Evolutionary conservation across 2,329 filamentous ascomycete species (phyloP).

Genomic region (Penicillium glabrum): DNA sequence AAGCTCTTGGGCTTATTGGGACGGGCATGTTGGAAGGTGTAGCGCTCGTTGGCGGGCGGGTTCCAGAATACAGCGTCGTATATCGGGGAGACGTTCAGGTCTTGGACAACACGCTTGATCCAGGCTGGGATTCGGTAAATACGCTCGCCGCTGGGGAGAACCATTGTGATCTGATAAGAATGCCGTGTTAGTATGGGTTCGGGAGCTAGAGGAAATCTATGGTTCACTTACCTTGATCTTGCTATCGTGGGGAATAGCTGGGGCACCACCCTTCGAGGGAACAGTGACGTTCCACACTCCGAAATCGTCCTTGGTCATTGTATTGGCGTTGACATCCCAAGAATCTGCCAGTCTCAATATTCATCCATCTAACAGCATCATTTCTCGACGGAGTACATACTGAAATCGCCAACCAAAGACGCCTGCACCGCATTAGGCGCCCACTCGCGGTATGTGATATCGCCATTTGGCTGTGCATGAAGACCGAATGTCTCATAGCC

Average conservation of each 20-base stretch:
- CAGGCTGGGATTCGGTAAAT: conserved; percentile 90
- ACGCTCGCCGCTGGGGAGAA: conserved; percentile 73
- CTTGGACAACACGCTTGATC: conserved; percentile 97
- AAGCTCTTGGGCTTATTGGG: conserved; percentile 81
- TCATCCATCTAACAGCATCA: conserved; percentile 2
- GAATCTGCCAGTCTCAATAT: conserved; percentile 59
- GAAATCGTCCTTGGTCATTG: conserved; percentile 82
- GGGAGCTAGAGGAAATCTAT: background rate
- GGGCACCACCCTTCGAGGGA: conserved; percentile 69
- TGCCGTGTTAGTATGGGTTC: background rate
- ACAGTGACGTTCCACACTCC: conserved; percentile 84
- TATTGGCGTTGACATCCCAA: conserved; percentile 80
- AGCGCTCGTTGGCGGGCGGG: conserved; percentile 72
- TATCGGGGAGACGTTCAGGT: conserved; percentile 80
- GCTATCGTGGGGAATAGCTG: conserved; percentile 86
- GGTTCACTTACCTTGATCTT: conserved; percentile 76
- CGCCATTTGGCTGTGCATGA: conserved; percentile 75
- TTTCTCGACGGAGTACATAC: conserved; percentile 50
- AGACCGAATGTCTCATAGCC: conserved; percentile 86
- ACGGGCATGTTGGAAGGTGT: conserved; percentile 78
- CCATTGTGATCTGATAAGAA: conserved; percentile 70
- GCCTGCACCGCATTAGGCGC: conserved; percentile 85
- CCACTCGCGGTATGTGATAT: conserved; percentile 93
- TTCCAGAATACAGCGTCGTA: conserved; percentile 99
- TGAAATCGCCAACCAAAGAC: conserved; percentile 92